Conservation (phyloP, 352 stramenopile species). For the Globisporangium alternatum region DNA sequence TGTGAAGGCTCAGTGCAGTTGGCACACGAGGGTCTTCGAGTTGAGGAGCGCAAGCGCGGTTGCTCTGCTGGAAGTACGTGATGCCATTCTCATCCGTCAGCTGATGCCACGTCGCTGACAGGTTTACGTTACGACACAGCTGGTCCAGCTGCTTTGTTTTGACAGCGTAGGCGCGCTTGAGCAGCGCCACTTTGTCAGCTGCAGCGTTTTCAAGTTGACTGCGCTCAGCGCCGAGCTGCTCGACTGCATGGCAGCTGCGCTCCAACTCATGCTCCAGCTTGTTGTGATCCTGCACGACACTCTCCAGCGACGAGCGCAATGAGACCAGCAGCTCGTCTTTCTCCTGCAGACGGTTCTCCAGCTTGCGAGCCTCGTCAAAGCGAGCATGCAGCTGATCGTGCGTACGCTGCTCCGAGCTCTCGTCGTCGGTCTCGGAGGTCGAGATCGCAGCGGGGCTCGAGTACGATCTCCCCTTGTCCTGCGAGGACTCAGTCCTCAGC, state of each 20-base stretch:
- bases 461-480: background rate
- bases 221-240: constrained; percentile 31
- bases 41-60: constrained; percentile 26
- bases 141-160: constrained; percentile 57
- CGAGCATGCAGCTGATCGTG: background rate
- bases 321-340: constrained; percentile 40
- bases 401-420: background rate
- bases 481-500: constrained; percentile 12
- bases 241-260: constrained; percentile 19
- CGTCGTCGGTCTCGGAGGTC: background rate
- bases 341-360: constrained; percentile 35
- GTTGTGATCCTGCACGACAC: constrained; percentile 35
- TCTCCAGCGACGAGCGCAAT: constrained; percentile 29
- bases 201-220: constrained; percentile 46
- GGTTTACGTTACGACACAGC: constrained; percentile 44
- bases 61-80: constrained; percentile 43
- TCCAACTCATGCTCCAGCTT: constrained; percentile 45
- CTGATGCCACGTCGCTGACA: constrained; percentile 40
- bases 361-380: constrained; percentile 14
- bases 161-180: constrained; percentile 44
- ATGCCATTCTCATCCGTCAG: constrained; percentile 49
- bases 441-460: background rate
- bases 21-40: constrained; percentile 62
- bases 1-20: background rate
- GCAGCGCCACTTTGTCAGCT: constrained; percentile 32